Evolutionary conservation across 129 eudicot species (phyloP).

Genomic region (Escallonia rubra): DNA sequence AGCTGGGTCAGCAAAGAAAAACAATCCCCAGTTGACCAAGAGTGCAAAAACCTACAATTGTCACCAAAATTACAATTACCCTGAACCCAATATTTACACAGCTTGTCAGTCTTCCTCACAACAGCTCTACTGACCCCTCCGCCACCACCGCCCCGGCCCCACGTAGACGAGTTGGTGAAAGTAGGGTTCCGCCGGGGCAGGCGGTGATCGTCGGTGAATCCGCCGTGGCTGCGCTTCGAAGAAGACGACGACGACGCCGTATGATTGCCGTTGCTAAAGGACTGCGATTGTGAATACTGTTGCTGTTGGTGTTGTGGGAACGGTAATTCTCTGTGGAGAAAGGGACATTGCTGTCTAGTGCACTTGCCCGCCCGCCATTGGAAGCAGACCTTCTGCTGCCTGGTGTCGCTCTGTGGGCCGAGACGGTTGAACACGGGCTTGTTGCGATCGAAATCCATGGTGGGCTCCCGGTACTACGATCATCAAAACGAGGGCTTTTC

Average conservation of each 20-base stretch:
- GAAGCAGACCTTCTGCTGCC: conserved; percentile 33
- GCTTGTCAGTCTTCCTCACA: conserved; percentile 37
- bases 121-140: not conserved
- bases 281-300: not conserved
- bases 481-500: too few relatives aligned
- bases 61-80: conserved; percentile 53
- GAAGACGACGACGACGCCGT: not conserved
- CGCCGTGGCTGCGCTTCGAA: conserved; percentile 41
- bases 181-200: conserved; percentile 24
- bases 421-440: conserved; percentile 32
- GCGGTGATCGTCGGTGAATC: not conserved
- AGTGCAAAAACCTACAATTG: conserved; percentile 42
- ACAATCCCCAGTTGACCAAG: conserved; percentile 48
- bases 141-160: conserved; percentile 26
- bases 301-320: not conserved
- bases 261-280: conserved; percentile 15
- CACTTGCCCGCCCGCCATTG: conserved; percentile 43
- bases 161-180: conserved; percentile 20
- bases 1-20: conserved; percentile 67
- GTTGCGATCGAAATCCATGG: conserved; percentile 41
- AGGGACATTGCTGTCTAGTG: conserved; percentile 38
- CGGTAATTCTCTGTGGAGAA: conserved; percentile 44
- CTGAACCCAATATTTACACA: conserved; percentile 52
- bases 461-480: too few relatives aligned
- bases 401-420: conserved; percentile 5